Conservation (phyloP, 306 rosid genomes). For the Purshia tridentata region DNA sequence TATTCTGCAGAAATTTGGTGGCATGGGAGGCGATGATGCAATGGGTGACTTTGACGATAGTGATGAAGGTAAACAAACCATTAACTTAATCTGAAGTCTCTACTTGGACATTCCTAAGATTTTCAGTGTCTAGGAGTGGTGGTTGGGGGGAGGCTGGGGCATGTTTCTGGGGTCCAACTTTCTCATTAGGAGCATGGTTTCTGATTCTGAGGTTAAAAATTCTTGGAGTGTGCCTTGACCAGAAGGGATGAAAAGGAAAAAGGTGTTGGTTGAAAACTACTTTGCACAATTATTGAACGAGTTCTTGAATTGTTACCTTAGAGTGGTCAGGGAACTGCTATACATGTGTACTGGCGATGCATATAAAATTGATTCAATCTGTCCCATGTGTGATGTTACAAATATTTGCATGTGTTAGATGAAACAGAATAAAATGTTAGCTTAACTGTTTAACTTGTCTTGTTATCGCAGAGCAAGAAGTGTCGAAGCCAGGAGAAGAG, state of each 20-base stretch:
- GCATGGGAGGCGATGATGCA: conserved; percentile 42
- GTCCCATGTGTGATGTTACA: neutral
- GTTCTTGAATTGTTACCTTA: too few relatives aligned
- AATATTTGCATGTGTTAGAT: neutral
- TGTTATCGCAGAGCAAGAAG: conserved; percentile 5
- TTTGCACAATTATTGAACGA: neutral
- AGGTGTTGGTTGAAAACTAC: neutral
- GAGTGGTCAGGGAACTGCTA: neutral
- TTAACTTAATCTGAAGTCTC: neutral
- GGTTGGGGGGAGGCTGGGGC: neutral
- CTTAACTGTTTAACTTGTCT: neutral
- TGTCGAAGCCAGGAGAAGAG: conserved; percentile 17
- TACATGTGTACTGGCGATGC: neutral
- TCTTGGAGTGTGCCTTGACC: too few relatives aligned
- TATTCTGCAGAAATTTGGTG: conserved; percentile 73
- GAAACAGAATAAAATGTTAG: neutral
- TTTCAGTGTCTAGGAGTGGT: neutral
- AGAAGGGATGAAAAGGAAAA: neutral
- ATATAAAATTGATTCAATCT: neutral
- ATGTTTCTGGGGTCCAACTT: neutral
- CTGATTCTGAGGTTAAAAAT: too few relatives aligned
- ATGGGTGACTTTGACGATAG: conserved; percentile 24
- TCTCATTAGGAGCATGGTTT: neutral
- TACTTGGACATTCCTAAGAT: neutral
- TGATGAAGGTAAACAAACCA: conserved; percentile 13